phyloP scores from a whole-genome alignment of 805 yeast genomes.

The Barnettozyma populi region DNA sequence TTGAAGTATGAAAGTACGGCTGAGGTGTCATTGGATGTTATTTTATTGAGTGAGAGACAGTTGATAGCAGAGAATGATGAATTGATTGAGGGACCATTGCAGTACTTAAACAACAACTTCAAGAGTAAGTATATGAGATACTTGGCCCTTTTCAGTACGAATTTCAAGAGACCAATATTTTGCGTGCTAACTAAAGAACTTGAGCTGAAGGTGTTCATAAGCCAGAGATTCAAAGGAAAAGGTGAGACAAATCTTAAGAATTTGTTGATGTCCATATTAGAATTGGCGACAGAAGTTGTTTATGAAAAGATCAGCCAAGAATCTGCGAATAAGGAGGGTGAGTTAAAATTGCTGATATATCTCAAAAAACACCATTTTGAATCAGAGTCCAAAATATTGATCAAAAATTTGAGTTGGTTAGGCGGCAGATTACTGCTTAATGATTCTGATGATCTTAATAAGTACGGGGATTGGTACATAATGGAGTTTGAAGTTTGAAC shows the following conservation, averaged over 20 bases:
- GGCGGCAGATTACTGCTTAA: conserved; percentile 21
- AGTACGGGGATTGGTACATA: conserved; percentile 25
- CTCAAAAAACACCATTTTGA: conserved; percentile 21
- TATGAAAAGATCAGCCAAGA: conserved; percentile 6
- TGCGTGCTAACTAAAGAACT: conserved; percentile 13
- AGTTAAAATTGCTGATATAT: conserved; percentile 19
- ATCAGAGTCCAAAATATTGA: conserved; percentile 19
- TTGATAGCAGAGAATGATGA: conserved; percentile 22
- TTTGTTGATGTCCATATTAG: conserved; percentile 21
- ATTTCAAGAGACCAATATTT: conserved; percentile 22
- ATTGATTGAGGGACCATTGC: conserved; percentile 4
- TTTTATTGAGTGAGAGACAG: conserved; percentile 28
- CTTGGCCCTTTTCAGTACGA: conserved; percentile 15
- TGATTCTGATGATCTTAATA: conserved; percentile 18
- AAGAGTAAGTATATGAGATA: conserved; percentile 16
- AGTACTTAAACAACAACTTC: conserved; percentile 19
- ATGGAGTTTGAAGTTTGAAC: conserved; percentile 25
- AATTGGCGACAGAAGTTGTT: conserved; percentile 20
- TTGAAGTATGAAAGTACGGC: conserved; percentile 16
- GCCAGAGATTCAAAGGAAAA: conserved; percentile 19
- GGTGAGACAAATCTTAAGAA: conserved; percentile 21
- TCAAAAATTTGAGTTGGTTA: conserved; percentile 25
- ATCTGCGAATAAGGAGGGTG: conserved; percentile 9
- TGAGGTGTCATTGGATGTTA: conserved; percentile 29
- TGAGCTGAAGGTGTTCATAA: conserved; percentile 18